These are phyloP conservation scores for Wickerhamomyces alni DNA, from an alignment of 805 yeast genomes.

Conservation along the genomic window DNA sequence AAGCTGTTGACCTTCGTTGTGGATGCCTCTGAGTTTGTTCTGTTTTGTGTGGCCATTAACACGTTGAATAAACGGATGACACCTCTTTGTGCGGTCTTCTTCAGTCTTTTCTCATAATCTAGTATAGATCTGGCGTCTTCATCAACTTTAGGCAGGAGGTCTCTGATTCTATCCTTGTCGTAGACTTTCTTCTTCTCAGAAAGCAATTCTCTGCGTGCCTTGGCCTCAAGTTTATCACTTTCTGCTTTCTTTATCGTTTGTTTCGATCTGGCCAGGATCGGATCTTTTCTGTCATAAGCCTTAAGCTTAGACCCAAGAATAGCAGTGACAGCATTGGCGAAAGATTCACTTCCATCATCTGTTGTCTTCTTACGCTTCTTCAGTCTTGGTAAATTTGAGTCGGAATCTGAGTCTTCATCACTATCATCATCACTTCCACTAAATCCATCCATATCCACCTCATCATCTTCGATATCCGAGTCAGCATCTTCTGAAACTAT, in stretches of 20 bases:
- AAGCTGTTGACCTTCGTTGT: constrained; percentile 36
- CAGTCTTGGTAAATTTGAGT: constrained; percentile 33
- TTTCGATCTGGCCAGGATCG: constrained; percentile 83
- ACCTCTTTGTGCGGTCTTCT: constrained; percentile 84
- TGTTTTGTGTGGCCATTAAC: constrained; percentile 68
- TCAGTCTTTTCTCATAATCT: constrained; percentile 62
- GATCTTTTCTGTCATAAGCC: constrained; percentile 85
- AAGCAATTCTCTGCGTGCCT: constrained; percentile 66
- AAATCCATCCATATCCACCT: not conserved
- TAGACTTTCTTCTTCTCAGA: constrained; percentile 65
- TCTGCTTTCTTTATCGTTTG: constrained; percentile 66
- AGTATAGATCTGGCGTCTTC: constrained; percentile 50
- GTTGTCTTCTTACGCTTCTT: constrained; percentile 49
- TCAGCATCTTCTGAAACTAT: constrained; percentile 10
- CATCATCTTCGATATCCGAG: constrained; percentile 3
- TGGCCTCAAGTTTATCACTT: constrained; percentile 72
- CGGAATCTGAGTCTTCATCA: constrained; percentile 10
- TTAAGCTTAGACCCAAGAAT: constrained; percentile 80
- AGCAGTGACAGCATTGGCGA: constrained; percentile 79
- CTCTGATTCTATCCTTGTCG: constrained; percentile 61
- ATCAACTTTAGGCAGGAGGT: constrained; percentile 61
- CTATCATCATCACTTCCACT: constrained; percentile 4
- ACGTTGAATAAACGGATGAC: constrained; percentile 83
- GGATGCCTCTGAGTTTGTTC: constrained; percentile 45
- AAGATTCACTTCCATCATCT: constrained; percentile 69